Percentiles rank a stretch among this genome's conserved stretches.
Conservation (phyloP, 495 filamentous ascomycete species). For the Extremus antarcticus region DNA sequence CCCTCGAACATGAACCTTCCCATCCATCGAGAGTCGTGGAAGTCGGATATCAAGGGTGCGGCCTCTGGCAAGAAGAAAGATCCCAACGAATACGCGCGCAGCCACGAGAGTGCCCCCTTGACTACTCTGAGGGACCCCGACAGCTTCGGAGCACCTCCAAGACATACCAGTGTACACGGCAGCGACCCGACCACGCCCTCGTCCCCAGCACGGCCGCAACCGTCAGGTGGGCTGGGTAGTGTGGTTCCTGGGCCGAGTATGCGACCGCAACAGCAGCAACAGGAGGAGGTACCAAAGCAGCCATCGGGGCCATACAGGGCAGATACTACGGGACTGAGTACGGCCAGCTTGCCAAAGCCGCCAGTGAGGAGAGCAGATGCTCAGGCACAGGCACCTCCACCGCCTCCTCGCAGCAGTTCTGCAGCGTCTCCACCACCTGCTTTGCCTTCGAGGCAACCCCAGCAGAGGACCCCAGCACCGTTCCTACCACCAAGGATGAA, state of each 20-base stretch:
- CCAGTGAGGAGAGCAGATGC: slow-evolving; percentile 42
- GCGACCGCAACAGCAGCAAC: slow-evolving; percentile 29
- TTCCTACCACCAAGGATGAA: slow-evolving; percentile 61
- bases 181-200: neutral
- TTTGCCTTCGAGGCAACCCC: slow-evolving; percentile 6
- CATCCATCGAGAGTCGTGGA: slow-evolving; percentile 22
- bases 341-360: slow-evolving; percentile 58
- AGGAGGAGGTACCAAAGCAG: slow-evolving; percentile 30
- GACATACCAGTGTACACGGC: slow-evolving; percentile 30
- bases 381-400: neutral
- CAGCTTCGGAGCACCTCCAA: slow-evolving; percentile 79
- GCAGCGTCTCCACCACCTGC: slow-evolving; percentile 23
- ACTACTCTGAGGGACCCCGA: slow-evolving; percentile 69
- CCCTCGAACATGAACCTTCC: slow-evolving; percentile 18
- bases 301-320: slow-evolving; percentile 58
- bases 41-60: slow-evolving; percentile 13
- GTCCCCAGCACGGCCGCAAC: neutral
- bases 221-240: slow-evolving; percentile 2
- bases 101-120: slow-evolving; percentile 59
- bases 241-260: slow-evolving; percentile 2
- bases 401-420: slow-evolving; percentile 17
- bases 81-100: slow-evolving; percentile 26
- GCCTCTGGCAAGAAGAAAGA: slow-evolving; percentile 32
- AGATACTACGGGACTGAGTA: slow-evolving; percentile 61
- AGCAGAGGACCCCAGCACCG: slow-evolving; percentile 47